These are phyloP conservation scores for Warburgia ugandensis DNA, from an alignment of 164 flowering plant species.

Conservation along the genomic window DNA sequence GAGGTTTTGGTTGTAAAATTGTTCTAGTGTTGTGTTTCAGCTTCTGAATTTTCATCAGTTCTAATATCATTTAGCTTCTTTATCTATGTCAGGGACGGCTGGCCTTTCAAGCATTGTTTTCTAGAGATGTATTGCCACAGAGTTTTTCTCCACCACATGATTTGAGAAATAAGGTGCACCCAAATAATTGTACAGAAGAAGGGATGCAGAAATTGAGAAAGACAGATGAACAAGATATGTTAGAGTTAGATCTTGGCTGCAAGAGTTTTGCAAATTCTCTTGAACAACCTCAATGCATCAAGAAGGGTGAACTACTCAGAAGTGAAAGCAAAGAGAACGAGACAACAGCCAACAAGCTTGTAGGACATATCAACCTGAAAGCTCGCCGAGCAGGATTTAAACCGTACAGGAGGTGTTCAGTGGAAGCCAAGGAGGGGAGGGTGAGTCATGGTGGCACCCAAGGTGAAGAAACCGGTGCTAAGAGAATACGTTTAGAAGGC, in stretches of 20 bases:
- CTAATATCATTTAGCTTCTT: slow-evolving; percentile 6
- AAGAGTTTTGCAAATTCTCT: slow-evolving; percentile 20
- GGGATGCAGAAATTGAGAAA: slow-evolving; percentile 14
- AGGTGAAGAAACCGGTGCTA: slow-evolving; percentile 54
- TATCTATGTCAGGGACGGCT: slow-evolving; percentile 65
- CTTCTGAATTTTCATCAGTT: slow-evolving; percentile 2
- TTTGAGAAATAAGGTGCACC: slow-evolving; percentile 20
- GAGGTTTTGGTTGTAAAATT: slow-evolving; percentile 37
- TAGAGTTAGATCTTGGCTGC: slow-evolving; percentile 36
- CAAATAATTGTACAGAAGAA: slow-evolving; percentile 13
- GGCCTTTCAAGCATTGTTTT: slow-evolving; percentile 85
- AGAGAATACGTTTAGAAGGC: slow-evolving; percentile 68
- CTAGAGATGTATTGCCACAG: slow-evolving; percentile 73
- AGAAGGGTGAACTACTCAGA: slow-evolving; percentile 12
- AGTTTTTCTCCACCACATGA: slow-evolving; percentile 70
- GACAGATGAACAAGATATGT: slow-evolving; percentile 17
- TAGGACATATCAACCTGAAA: slow-evolving; percentile 45
- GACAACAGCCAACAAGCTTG: slow-evolving; percentile 26
- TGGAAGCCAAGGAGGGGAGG: slow-evolving; percentile 61
- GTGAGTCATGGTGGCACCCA: slow-evolving; percentile 27
- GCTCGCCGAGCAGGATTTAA: slow-evolving; percentile 69
- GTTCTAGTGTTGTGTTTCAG: background rate
- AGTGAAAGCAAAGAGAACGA: slow-evolving; percentile 20
- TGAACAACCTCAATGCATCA: slow-evolving; percentile 16
- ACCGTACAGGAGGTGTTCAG: slow-evolving; percentile 90